Base-by-base conservation (phyloP, 306 rosid genomes). In the Medicago ruthenica region DNA sequence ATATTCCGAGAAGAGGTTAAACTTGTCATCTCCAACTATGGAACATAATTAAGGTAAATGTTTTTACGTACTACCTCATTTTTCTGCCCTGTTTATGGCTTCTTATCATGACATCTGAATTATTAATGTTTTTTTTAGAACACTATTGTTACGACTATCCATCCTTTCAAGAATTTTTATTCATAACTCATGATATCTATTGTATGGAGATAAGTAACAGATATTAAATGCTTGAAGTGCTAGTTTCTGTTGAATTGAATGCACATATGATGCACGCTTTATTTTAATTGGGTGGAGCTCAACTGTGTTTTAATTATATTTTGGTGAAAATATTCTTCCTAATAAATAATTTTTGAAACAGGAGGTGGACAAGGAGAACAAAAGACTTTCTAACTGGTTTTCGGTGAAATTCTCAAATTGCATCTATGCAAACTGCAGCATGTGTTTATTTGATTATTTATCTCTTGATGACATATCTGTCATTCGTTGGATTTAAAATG, bases 41-140 rank as follows among this genome's bases (percentile, higher is more conserved):
- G 77, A 69, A 64, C 37, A 42, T n/a, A 73, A 54, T 18, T 74
- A 84, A 89, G 92, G 92, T 92, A 78, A 27, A 34, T 68, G 31
- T 53, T 22, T 54, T 58, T 72, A 10, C 39, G 13, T 14, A 37
- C 22, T 15, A 11, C 64, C 67, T 63, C 58, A 9, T 59, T 48
- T 57, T 79, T 50, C 21, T 82, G 42, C 80, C 76, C 60, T 40
- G 21, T 34, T 24, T 65, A 17, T 39, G 24, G 36, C 71, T 65
- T 65, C 10, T 9, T 20, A 37, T 61, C 27, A n/a, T 47, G 13
- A 70, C 27, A 16, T 12, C 41, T 36, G 31, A 27, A 27, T 27
- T 3, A 27, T 27, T 27, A 27, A 0, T 27, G 31, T 27, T 27
- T 27, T 27, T 27, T 27, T 3, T 27, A 3, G 1, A 27, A 27